These are phyloP conservation scores for Stellera chamaejasme DNA, from an alignment of 345 rosid species.

Conservation along the genomic window DNA sequence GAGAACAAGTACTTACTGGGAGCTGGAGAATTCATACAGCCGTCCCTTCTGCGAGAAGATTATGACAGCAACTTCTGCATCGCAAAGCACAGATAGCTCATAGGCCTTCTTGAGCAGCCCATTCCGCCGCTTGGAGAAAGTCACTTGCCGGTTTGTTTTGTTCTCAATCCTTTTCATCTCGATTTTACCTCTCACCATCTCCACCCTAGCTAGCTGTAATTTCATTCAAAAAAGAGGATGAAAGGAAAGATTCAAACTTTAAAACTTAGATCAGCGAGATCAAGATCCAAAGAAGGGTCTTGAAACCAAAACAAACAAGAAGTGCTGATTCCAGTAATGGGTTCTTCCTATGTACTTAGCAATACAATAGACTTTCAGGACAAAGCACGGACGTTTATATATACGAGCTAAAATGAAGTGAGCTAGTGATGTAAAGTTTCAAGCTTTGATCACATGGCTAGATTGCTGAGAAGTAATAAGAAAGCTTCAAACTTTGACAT, in stretches of 20 bases:
- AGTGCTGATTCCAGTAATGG: conserved; percentile 9
- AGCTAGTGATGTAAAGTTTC: no score
- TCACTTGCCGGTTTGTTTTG: conserved; percentile 11
- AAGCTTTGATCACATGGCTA: no score
- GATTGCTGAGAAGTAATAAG: background rate
- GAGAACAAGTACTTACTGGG: conserved; percentile 3
- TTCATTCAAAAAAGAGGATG: no score
- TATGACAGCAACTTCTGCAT: conserved; percentile 16
- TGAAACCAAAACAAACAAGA: background rate
- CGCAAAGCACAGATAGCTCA: conserved; percentile 13
- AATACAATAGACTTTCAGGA: background rate
- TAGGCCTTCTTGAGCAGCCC: conserved; percentile 20
- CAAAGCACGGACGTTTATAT: background rate
- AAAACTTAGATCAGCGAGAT: conserved; percentile 2
- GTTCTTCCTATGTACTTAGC: background rate
- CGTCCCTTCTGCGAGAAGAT: conserved; percentile 13
- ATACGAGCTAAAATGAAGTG: no score
- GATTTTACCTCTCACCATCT: conserved; percentile 21
- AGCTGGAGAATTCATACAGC: conserved; percentile 8
- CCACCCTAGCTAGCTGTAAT: background rate
- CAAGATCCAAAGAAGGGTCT: conserved; percentile 1
- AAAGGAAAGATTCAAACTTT: background rate
- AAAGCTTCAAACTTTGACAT: background rate
- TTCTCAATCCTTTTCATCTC: conserved; percentile 22
- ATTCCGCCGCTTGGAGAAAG: conserved; percentile 22